Conservation (phyloP, 805 yeast genomes). For the Metschnikowia santaceciliae region DNA sequence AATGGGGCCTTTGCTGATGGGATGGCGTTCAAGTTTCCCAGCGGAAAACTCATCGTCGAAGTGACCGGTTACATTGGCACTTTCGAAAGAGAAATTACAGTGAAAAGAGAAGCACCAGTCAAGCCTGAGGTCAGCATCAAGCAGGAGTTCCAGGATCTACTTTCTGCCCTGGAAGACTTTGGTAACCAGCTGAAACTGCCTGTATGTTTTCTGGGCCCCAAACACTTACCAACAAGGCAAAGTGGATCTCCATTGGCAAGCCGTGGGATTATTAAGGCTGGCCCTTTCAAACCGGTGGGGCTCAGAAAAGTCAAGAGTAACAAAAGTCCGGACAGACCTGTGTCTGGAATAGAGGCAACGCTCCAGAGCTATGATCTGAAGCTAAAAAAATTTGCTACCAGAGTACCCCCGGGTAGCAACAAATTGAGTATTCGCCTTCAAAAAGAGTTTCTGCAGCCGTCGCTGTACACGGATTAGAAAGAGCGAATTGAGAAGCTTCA, state of each 20-base stretch:
- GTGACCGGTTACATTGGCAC: slow-evolving; percentile 27
- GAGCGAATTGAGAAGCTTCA: background rate
- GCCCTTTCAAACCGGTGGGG: background rate
- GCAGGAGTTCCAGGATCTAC: background rate
- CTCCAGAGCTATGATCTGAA: background rate
- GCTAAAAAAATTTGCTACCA: background rate
- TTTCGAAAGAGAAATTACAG: slow-evolving; percentile 34
- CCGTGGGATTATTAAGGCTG: background rate
- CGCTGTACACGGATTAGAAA: background rate
- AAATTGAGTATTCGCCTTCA: slow-evolving; percentile 5
- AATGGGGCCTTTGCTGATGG: slow-evolving; percentile 19
- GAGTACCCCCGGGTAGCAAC: slow-evolving; percentile 14
- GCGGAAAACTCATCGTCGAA: slow-evolving; percentile 26
- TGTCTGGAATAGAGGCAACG: slow-evolving; percentile 1
- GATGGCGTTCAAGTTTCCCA: slow-evolving; percentile 24
- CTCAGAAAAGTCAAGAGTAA: background rate
- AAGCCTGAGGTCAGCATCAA: background rate
- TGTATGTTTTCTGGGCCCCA: background rate
- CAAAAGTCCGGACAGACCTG: background rate
- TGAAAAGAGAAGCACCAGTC: background rate
- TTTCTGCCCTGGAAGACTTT: background rate
- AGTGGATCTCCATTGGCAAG: background rate
- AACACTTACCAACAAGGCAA: background rate
- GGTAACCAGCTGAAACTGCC: background rate
- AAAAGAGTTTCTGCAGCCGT: slow-evolving; percentile 1